Conservation (phyloP, 495 filamentous ascomycete genomes). For the Penicillium subrubescens region DNA sequence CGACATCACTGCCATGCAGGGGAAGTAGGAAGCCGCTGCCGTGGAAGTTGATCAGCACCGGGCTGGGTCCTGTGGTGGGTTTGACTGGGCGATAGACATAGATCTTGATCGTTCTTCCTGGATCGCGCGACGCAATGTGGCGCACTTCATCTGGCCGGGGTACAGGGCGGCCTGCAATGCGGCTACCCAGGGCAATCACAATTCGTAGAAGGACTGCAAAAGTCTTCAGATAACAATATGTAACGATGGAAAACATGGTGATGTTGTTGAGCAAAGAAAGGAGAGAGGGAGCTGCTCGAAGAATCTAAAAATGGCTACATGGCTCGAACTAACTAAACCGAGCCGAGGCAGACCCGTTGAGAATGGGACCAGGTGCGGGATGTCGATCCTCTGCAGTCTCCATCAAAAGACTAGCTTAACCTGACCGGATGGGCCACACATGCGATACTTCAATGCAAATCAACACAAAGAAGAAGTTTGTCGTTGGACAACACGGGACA, state of each 20-base stretch:
- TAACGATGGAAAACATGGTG: conserved; percentile 23
- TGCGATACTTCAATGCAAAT: not conserved
- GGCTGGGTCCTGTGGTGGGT: conserved; percentile 26
- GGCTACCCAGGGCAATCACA: not conserved
- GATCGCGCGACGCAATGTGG: conserved; percentile 45
- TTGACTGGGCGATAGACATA: conserved; percentile 44
- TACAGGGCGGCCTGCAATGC: not conserved
- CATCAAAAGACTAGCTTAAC: not conserved
- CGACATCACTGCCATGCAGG: conserved; percentile 45
- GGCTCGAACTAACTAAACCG: not conserved
- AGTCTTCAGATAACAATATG: conserved; percentile 30
- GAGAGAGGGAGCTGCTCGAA: not conserved
- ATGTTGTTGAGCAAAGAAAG: not conserved
- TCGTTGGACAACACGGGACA: no score
- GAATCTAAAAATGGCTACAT: not conserved
- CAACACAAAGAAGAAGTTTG: not conserved
- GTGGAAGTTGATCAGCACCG: conserved; percentile 49
- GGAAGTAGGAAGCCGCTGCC: conserved; percentile 48
- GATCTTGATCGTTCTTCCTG: conserved; percentile 43
- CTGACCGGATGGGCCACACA: not conserved
- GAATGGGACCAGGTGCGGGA: conserved; percentile 10
- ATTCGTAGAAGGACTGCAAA: conserved; percentile 27
- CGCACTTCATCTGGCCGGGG: conserved; percentile 37
- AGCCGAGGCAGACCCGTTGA: conserved; percentile 14
- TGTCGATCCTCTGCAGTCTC: conserved; percentile 5